Percentiles rank a stretch among this genome's conserved stretches.
These are phyloP conservation scores for Chlamydomonas sphaeroides DNA, from an alignment of 139 green algal genomes.

Conservation along the genomic window DNA sequence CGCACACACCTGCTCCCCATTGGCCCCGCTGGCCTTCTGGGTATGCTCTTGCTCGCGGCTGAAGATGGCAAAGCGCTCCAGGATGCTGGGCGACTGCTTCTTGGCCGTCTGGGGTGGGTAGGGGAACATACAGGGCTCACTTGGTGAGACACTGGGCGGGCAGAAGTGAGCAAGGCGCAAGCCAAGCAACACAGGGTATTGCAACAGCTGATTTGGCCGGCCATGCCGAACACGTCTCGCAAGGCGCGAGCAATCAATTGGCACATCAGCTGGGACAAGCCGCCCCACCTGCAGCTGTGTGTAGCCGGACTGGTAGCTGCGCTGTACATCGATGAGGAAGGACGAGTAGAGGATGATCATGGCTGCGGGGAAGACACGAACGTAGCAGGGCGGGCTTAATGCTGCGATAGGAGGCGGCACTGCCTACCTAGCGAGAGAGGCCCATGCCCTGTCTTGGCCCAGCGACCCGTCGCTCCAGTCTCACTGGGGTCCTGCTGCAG, in stretches of 20 bases:
- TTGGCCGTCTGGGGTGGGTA: constrained; percentile 14
- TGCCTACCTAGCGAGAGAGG: no score
- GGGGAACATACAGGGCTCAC: no score
- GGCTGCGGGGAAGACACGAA: not conserved
- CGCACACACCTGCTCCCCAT: no score
- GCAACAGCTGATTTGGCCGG: no score
- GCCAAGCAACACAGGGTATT: no score
- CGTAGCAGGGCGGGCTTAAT: no score
- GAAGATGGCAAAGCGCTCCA: constrained; percentile 59
- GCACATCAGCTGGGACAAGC: not conserved
- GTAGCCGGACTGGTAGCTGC: constrained; percentile 14
- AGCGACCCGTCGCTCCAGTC: no score
- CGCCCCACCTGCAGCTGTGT: constrained; percentile 10
- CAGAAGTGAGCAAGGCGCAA: no score
- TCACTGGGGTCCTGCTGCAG: constrained; percentile 27
- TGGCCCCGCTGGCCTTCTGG: constrained; percentile 29
- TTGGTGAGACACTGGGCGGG: no score
- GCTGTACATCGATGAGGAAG: constrained; percentile 53
- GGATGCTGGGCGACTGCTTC: constrained; percentile 37
- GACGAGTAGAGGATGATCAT: constrained; percentile 54
- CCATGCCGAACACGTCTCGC: no score
- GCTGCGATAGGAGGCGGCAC: no score
- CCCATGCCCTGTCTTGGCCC: no score
- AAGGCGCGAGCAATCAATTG: not conserved
- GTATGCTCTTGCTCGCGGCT: constrained; percentile 50